Evolutionary conservation across 495 filamentous ascomycete species (phyloP).

Genomic region (Rostrohypoxylon terebratum): DNA sequence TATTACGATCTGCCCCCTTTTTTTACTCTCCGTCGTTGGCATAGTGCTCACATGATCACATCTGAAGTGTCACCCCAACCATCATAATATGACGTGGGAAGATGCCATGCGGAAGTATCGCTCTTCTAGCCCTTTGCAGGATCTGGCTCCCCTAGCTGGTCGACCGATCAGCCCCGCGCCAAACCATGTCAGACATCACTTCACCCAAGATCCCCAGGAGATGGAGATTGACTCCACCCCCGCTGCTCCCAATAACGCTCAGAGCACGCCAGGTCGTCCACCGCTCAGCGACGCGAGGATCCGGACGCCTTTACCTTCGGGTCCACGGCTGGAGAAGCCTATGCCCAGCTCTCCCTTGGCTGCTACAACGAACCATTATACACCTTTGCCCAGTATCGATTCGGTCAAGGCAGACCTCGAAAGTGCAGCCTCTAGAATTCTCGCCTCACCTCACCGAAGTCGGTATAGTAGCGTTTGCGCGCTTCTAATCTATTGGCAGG

Average conservation of each 20-base stretch:
- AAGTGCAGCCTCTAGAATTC: slow-evolving; percentile 54
- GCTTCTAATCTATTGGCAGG: slow-evolving; percentile 62
- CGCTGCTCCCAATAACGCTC: slow-evolving; percentile 38
- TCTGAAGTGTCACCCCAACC: slow-evolving; percentile 61
- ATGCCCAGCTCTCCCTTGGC: slow-evolving; percentile 44
- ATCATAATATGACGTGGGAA: slow-evolving; percentile 65
- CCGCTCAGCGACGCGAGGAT: slow-evolving; percentile 58
- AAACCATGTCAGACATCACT: slow-evolving; percentile 50
- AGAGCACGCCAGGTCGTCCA: slow-evolving; percentile 47
- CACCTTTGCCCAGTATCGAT: slow-evolving; percentile 54
- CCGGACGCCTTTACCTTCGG: slow-evolving; percentile 61
- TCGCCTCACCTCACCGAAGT: slow-evolving; percentile 55
- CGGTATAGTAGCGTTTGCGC: slow-evolving; percentile 58
- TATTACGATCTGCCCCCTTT: slow-evolving; percentile 28
- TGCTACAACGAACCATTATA: slow-evolving; percentile 38
- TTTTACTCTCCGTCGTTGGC: slow-evolving; percentile 16
- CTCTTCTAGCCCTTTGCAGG: slow-evolving; percentile 56
- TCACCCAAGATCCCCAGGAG: slow-evolving; percentile 58
- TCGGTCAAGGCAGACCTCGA: slow-evolving; percentile 56
- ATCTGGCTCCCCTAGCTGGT: slow-evolving; percentile 52
- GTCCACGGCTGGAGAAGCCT: slow-evolving; percentile 58
- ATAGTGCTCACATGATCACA: slow-evolving; percentile 45
- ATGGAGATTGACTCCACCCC: slow-evolving; percentile 56
- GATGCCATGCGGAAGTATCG: slow-evolving; percentile 59
- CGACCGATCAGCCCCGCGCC: slow-evolving; percentile 58